Percentiles rank a stretch among this genome's conserved stretches.
Conservation (phyloP, 2,329 filamentous ascomycete genomes). For the Talaromyces atroroseus region DNA sequence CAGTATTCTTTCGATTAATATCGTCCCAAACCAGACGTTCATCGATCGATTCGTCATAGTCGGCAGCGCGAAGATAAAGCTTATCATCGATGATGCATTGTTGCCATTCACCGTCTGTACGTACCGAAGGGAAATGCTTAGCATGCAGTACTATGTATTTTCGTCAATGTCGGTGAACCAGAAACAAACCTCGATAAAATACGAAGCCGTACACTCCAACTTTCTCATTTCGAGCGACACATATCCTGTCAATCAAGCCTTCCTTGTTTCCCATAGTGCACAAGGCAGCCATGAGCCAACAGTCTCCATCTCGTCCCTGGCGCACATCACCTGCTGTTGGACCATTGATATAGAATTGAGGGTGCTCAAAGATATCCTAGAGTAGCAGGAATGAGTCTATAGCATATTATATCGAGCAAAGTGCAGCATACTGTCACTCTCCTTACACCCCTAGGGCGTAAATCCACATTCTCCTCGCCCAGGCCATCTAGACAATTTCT, state of each 20-base stretch:
- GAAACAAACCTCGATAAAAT: constrained; percentile 58
- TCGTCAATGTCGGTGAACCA: neutral
- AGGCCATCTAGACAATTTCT: constrained; percentile 51
- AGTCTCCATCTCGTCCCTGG: constrained; percentile 74
- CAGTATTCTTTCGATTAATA: constrained; percentile 66
- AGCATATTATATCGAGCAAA: neutral
- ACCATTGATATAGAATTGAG: constrained; percentile 71
- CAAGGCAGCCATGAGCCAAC: constrained; percentile 78
- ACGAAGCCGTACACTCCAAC: constrained; percentile 83
- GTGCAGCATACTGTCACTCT: constrained; percentile 51
- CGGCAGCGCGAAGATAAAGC: constrained; percentile 73
- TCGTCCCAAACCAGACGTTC: constrained; percentile 70
- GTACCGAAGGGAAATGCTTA: neutral
- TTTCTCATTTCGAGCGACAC: constrained; percentile 65
- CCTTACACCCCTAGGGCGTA: constrained; percentile 66
- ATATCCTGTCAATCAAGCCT: constrained; percentile 66
- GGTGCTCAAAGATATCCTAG: constrained; percentile 71
- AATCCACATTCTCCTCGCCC: constrained; percentile 28
- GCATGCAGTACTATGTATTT: neutral
- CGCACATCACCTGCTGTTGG: constrained; percentile 71
- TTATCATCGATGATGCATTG: constrained; percentile 90
- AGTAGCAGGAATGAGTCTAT: neutral
- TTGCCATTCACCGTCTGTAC: constrained; percentile 76
- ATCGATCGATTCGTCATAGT: constrained; percentile 72
- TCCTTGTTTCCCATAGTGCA: constrained; percentile 70